Percentiles rank a stretch among this genome's conserved stretches.
phyloP scores from a whole-genome alignment of 1,284 basidiomycete genomes.

The Exobasidium cylindrosporum region DNA sequence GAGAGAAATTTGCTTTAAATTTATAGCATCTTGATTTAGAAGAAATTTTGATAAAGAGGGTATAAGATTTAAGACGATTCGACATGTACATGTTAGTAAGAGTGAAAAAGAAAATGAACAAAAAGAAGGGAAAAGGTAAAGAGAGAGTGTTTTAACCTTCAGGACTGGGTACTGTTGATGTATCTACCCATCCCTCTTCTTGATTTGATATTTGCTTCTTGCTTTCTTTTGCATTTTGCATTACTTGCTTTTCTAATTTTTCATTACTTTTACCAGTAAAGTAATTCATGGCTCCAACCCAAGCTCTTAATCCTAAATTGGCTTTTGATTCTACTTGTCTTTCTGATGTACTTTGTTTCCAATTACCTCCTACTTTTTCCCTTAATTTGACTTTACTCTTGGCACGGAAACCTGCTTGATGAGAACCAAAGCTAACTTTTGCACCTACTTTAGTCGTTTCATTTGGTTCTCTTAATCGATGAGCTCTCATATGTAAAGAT shows the following conservation, averaged over 20 bases:
- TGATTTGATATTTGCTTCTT: neutral
- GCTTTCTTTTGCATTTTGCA: neutral
- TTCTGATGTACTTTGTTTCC: conserved; percentile 14
- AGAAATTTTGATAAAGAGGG: too few relatives aligned
- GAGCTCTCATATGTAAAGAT: conserved; percentile 4
- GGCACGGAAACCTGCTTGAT: neutral
- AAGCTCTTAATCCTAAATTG: conserved; percentile 6
- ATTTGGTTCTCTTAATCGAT: neutral
- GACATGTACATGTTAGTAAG: too few relatives aligned
- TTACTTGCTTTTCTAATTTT: neutral
- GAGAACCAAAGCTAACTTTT: neutral
- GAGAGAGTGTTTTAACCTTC: too few relatives aligned
- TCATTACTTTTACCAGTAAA: neutral
- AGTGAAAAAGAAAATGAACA: too few relatives aligned
- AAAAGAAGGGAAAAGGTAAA: too few relatives aligned
- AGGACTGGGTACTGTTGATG: neutral
- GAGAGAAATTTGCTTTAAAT: too few relatives aligned
- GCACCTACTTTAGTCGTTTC: neutral
- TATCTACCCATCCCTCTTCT: conserved; percentile 3
- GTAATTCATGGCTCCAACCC: conserved; percentile 7
- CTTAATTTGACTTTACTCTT: neutral
- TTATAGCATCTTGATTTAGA: too few relatives aligned
- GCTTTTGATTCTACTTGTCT: conserved; percentile 4
- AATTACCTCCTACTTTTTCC: neutral
- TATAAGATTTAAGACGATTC: too few relatives aligned